Base-by-base conservation (phyloP, 2,329 filamentous ascomycete species). In the Diaporthe amygdali region DNA sequence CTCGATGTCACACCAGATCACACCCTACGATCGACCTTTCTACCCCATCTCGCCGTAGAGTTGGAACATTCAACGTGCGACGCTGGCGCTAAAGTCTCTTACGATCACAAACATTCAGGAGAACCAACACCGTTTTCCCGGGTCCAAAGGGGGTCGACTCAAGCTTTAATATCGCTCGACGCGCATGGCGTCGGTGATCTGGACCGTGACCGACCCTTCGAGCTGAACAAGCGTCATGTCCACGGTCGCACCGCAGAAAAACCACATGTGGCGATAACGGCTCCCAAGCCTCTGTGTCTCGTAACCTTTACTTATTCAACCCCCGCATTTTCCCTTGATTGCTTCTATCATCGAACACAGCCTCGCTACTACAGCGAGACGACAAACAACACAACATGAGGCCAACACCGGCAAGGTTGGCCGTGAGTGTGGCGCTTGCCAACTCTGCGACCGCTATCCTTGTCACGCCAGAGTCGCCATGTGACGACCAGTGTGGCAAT, bases 401-500 rank as follows among this genome's bases (percentile, higher is more conserved):
- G 47, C 68, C 66, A 34, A 51, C 74, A 32, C 63, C 64, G n/a
- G 61, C 44, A 34, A 66, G 72, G 51, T 54, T 73, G 22, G 59
- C 63, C 39, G 66, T 64, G 56, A 44, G 63, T 66, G 49, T 55
- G 44, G 61, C 77, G 54, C 54, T 77, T 61, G 69, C 77, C 34
- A 44, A 72, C 70, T 73, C 69, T 30, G 77, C 76, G 10, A 71
- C 66, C 27, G 79, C 78, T 49, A 73, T 90, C 30, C 77, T 87
- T 39, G 85, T 87, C 52, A 79, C 85, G 0, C 74, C 81, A 0
- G 79, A 80, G 41, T 90, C 88, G 27, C 83, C 85, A 20, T 90
- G 88, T 78, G 78, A 80, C 44, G 78, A 79, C 32, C 79, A 82
- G 41, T 90, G 88, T 77, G 88, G 88, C 77, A 90, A 90, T 70